Conservation (phyloP, 768 basidiomycete genomes). For the Mycena alexandri region DNA sequence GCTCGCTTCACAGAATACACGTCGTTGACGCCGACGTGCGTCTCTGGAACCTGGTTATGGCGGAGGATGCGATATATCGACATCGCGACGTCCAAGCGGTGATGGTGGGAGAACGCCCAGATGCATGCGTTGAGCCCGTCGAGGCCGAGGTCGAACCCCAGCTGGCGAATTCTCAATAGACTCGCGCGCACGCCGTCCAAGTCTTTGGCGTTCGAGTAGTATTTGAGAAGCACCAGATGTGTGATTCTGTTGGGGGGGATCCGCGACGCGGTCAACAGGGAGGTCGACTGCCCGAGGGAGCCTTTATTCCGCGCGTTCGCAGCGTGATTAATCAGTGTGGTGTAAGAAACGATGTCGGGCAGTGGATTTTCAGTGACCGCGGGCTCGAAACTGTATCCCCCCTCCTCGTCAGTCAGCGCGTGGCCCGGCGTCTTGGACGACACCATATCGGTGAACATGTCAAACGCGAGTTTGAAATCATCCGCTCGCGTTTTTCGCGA, state of each 20-base stretch:
- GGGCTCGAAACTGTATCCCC: conserved; percentile 23
- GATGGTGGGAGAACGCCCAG: conserved; percentile 72
- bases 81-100: conserved; percentile 66
- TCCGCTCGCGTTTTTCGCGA: conserved; percentile 68
- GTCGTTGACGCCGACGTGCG: conserved; percentile 49
- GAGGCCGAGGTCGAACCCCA: conserved; percentile 67
- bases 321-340: conserved; percentile 75
- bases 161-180: conserved; percentile 64
- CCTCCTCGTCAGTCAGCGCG: conserved; percentile 37
- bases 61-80: conserved; percentile 76
- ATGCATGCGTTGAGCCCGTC: conserved; percentile 75
- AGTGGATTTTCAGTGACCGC: conserved; percentile 34
- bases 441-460: conserved; percentile 73
- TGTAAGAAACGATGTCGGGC: conserved; percentile 80
- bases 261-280: conserved; percentile 66
- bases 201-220: conserved; percentile 62
- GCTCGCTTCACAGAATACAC: conserved; percentile 49
- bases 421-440: conserved; percentile 57
- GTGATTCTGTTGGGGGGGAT: conserved; percentile 72
- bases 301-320: conserved; percentile 59
- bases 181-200: conserved; percentile 68
- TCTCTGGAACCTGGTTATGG: conserved; percentile 59
- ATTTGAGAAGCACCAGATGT: conserved; percentile 69
- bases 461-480: conserved; percentile 72
- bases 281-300: conserved; percentile 64